A percentile compares a stretch with the other conserved stretches of the same genome.
These are phyloP conservation scores for Sporothrix phasma DNA, from an alignment of 2,329 filamentous ascomycete genomes.

Conservation along the genomic window DNA sequence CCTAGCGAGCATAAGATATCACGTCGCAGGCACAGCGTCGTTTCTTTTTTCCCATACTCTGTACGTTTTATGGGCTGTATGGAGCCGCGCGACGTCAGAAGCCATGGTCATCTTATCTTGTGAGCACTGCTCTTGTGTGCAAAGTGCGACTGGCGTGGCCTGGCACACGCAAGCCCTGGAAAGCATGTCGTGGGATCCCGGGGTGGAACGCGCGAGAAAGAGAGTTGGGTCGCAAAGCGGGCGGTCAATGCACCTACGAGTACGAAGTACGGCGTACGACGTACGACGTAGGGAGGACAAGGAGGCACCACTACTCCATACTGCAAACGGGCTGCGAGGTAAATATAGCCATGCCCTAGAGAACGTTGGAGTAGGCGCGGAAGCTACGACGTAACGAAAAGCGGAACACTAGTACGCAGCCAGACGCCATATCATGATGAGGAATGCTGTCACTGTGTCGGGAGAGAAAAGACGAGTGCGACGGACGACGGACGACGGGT, in stretches of 20 bases:
- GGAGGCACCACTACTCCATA: neutral
- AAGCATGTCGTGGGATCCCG: neutral
- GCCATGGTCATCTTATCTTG: too few species aligned
- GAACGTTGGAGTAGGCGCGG: neutral
- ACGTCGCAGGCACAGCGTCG: neutral
- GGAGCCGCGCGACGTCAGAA: neutral
- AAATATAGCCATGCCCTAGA: neutral
- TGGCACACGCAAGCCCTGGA: slow-evolving; percentile 2
- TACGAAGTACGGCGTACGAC: too few species aligned
- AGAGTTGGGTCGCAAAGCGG: neutral
- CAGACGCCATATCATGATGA: neutral
- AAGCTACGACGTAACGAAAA: neutral
- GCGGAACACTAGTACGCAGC: neutral
- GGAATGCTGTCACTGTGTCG: slow-evolving; percentile 1
- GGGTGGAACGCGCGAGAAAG: neutral
- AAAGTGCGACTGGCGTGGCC: neutral
- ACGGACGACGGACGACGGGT: too few species aligned
- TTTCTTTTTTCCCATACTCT: neutral
- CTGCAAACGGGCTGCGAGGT: neutral
- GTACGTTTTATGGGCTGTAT: slow-evolving; percentile 2
- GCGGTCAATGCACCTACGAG: too few species aligned
- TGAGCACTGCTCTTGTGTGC: too few species aligned
- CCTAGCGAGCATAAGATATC: neutral
- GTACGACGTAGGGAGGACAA: neutral
- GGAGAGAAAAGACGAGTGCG: neutral